phyloP scores from a whole-genome alignment of 228 moss, liverwort and hornwort genomes.

The Sphagnum fallax region DNA sequence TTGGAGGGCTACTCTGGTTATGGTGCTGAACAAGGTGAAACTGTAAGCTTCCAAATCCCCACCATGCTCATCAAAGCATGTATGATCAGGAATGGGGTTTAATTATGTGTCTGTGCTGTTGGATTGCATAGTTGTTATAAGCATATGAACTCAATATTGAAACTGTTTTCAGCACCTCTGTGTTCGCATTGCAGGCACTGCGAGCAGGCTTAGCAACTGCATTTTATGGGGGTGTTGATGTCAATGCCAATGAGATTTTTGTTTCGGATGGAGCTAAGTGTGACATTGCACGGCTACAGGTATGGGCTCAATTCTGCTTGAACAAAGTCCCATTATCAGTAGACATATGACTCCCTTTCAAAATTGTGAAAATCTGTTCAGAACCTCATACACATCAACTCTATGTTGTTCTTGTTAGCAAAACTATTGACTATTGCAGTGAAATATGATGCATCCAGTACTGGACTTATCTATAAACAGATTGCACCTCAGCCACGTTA shows the following conservation, averaged over 20 bases:
- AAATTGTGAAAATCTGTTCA: no score
- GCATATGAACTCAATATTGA: background rate
- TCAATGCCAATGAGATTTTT: slow-evolving; percentile 83
- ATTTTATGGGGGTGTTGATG: slow-evolving; percentile 54
- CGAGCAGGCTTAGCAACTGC: slow-evolving; percentile 70
- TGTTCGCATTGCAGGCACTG: slow-evolving; percentile 29
- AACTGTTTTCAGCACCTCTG: slow-evolving; percentile 14
- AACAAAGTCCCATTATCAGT: no score
- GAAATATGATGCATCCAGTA: no score
- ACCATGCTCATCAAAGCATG: background rate
- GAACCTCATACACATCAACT: no score
- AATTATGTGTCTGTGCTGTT: background rate
- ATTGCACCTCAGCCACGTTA: no score
- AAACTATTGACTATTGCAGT: no score
- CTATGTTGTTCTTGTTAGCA: no score
- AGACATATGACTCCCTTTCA: no score
- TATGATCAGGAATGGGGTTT: background rate
- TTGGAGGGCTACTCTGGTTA: slow-evolving; percentile 89
- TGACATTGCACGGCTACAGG: slow-evolving; percentile 93
- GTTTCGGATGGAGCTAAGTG: slow-evolving; percentile 99
- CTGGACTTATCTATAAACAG: no score
- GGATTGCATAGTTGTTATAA: background rate
- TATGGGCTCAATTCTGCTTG: slow-evolving; percentile 1
- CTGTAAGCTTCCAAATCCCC: slow-evolving; percentile 25
- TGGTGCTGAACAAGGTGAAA: slow-evolving; percentile 95